Evolutionary conservation across 768 basidiomycete genomes (phyloP).

Genomic region (Tulasnella sp.): DNA sequence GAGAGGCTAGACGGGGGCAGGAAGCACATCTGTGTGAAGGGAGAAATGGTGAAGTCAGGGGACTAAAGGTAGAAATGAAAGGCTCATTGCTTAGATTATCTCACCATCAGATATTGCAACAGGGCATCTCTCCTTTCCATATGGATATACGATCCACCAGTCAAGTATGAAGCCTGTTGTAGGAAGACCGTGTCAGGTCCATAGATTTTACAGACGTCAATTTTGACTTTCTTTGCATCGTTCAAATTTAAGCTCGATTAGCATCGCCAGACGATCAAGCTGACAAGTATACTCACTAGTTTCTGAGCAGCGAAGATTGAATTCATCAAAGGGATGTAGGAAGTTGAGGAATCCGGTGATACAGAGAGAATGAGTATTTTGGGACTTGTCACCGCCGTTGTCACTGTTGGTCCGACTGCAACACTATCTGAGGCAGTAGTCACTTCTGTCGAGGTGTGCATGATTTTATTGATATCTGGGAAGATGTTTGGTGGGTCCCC

Average conservation of each 20-base stretch:
- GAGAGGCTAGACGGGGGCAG: conserved; percentile 60
- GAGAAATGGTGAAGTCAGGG: background rate
- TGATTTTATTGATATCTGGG: conserved; percentile 56
- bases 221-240: conserved; percentile 63
- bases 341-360: conserved; percentile 76
- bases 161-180: conserved; percentile 93
- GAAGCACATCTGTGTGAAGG: conserved; percentile 62
- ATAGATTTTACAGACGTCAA: conserved; percentile 89
- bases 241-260: background rate
- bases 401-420: conserved; percentile 4
- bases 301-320: conserved; percentile 99
- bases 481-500: conserved; percentile 22
- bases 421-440: conserved; percentile 21
- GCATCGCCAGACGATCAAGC: background rate
- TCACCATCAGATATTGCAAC: conserved; percentile 82
- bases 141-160: conserved; percentile 85
- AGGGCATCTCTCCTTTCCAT: conserved; percentile 70
- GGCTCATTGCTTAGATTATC: no score
- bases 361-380: conserved; percentile 75
- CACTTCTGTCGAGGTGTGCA: conserved; percentile 26
- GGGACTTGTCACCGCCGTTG: conserved; percentile 34
- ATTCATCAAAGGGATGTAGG: conserved; percentile 98
- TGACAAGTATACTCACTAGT: conserved; percentile 41
- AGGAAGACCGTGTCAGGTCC: conserved; percentile 88
- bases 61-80: conserved; percentile 15